These are phyloP conservation scores for Suillus decipiens DNA, from an alignment of 768 basidiomycete species.

Conservation along the genomic window DNA sequence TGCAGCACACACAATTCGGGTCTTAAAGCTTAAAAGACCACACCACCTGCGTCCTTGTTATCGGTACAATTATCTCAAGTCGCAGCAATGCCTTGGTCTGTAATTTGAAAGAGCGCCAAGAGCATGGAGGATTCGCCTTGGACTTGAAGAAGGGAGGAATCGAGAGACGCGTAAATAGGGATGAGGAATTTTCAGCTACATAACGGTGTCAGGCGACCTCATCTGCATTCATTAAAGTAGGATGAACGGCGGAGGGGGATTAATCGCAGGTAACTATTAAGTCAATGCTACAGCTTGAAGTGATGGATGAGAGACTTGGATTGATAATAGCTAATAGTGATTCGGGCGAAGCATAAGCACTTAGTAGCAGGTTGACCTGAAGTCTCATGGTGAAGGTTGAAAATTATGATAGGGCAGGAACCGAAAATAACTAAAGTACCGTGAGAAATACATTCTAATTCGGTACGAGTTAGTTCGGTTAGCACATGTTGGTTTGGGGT, in stretches of 20 bases:
- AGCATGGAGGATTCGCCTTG: background rate
- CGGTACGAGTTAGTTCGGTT: background rate
- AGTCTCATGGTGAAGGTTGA: background rate
- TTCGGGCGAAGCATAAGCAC: background rate
- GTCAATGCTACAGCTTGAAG: background rate
- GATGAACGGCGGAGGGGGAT: background rate
- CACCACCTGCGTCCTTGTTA: background rate
- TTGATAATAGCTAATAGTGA: background rate
- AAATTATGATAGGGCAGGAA: background rate
- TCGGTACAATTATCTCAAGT: background rate
- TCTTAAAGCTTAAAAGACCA: background rate
- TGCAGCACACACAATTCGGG: background rate
- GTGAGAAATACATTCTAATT: constrained; percentile 9
- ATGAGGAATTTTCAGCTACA: background rate
- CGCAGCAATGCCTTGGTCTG: background rate
- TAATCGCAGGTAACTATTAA: background rate
- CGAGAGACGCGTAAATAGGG: background rate
- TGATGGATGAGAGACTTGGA: background rate
- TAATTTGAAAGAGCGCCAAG: background rate
- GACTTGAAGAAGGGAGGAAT: background rate
- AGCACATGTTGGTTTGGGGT: constrained; percentile 5
- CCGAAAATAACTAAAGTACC: background rate
- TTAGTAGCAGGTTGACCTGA: background rate
- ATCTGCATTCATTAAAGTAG: background rate
- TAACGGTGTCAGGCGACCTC: background rate